A percentile compares a stretch with the other conserved stretches of the same genome.
phyloP scores from a whole-genome alignment of 129 eudicot genomes.

The Chrysanthemum seticuspe region DNA sequence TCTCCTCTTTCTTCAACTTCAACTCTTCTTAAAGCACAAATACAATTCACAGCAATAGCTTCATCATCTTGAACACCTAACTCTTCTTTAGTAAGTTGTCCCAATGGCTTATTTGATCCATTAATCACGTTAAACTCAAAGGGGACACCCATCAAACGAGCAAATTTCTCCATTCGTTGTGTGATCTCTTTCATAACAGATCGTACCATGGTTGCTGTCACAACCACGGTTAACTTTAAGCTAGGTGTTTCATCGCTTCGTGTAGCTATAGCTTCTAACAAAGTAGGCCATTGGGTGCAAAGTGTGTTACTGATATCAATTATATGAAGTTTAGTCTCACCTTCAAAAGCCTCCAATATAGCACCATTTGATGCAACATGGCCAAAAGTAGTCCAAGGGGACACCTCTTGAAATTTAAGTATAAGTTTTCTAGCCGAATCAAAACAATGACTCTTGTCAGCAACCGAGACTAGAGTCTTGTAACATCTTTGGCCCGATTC shows the following conservation, averaged over 20 bases:
- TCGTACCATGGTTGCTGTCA: constrained; percentile 39
- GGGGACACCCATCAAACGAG: constrained; percentile 93
- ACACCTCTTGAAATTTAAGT: constrained; percentile 81
- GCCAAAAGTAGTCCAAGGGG: constrained; percentile 94
- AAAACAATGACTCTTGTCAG: constrained; percentile 68
- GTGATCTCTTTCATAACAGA: constrained; percentile 73
- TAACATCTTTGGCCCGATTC: constrained; percentile 66
- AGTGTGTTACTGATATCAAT: constrained; percentile 84
- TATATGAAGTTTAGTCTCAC: constrained; percentile 70
- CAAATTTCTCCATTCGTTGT: constrained; percentile 84
- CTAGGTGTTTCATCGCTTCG: constrained; percentile 74
- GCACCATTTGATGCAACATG: constrained; percentile 97
- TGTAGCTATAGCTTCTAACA: constrained; percentile 79
- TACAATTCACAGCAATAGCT: constrained; percentile 68
- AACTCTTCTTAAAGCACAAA: constrained; percentile 58
- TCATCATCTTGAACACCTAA: constrained; percentile 66
- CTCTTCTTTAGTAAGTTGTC: constrained; percentile 51
- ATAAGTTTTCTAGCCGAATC: constrained; percentile 63
- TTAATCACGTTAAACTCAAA: constrained; percentile 63
- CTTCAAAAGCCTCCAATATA: constrained; percentile 80
- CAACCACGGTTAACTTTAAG: constrained; percentile 71
- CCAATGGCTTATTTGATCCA: constrained; percentile 37
- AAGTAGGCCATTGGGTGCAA: constrained; percentile 96
- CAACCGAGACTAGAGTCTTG: constrained; percentile 56
- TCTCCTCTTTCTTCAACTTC: constrained; percentile 47